phyloP scores from a whole-genome alignment of 345 rosid genomes.

The Gossypium australe region DNA sequence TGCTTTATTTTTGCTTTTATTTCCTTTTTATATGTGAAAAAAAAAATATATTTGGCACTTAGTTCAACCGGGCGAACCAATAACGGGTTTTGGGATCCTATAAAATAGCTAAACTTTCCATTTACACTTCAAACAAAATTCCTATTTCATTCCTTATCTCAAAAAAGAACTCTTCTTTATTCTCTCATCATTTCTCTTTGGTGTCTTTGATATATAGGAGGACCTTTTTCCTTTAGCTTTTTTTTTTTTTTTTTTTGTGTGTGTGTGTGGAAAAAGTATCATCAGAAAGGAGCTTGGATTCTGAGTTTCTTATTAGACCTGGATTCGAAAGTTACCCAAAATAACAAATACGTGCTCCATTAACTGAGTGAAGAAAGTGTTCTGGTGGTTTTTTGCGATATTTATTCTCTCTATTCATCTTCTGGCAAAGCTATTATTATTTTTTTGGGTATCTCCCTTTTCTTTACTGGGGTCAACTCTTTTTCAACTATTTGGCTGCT shows the following conservation, averaged over 20 bases:
- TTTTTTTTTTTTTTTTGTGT: background rate
- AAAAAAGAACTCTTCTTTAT: background rate
- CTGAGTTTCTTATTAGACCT: background rate
- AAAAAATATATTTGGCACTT: background rate
- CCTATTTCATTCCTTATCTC: background rate
- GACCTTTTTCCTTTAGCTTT: no score
- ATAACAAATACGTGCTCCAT: background rate
- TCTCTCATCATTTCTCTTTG: background rate
- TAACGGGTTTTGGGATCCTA: conserved; percentile 32
- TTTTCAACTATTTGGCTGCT: background rate
- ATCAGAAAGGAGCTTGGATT: background rate
- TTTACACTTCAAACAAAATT: conserved; percentile 3
- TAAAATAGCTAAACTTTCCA: conserved; percentile 27
- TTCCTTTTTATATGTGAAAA: background rate
- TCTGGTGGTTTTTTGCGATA: background rate
- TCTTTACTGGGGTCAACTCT: conserved; percentile 17
- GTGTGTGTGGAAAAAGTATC: background rate
- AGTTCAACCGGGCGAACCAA: background rate
- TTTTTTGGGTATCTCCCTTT: background rate
- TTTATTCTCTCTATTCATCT: conserved; percentile 4
- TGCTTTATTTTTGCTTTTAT: no score
- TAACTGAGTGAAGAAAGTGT: conserved; percentile 7
- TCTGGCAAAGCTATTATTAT: conserved; percentile 12
- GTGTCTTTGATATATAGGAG: background rate
- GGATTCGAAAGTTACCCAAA: conserved; percentile 6